Evolutionary conservation across 164 flowering plant genomes (phyloP).

Genomic region (Euptelea pleiosperma): DNA sequence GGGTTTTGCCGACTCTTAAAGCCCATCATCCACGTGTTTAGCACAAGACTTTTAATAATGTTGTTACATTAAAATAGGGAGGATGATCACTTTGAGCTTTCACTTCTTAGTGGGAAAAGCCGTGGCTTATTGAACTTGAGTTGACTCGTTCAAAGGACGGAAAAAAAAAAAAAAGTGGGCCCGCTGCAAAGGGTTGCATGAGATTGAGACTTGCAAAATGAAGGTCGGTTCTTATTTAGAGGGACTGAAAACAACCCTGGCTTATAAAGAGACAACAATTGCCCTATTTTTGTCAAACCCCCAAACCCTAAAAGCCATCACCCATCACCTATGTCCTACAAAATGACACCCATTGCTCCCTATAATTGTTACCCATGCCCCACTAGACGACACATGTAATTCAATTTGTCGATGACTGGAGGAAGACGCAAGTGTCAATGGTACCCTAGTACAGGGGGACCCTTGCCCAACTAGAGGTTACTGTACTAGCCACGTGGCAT

Average conservation of each 20-base stretch:
- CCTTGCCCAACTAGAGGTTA: no score
- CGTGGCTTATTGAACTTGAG: no score
- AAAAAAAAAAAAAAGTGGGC: conserved; percentile 3
- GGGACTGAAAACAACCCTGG: conserved; percentile 7
- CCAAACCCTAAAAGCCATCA: background rate
- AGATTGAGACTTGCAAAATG: background rate
- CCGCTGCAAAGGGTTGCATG: conserved; percentile 7
- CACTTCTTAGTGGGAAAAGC: background rate
- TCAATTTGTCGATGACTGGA: background rate
- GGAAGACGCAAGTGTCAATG: no score
- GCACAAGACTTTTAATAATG: conserved; percentile 2
- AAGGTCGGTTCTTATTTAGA: conserved; percentile 13
- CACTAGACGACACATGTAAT: background rate
- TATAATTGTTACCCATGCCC: no score
- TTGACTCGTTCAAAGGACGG: no score
- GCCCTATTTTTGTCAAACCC: conserved; percentile 12
- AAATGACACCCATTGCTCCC: background rate
- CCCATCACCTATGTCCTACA: conserved; percentile 1
- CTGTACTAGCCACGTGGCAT: no score
- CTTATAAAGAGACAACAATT: conserved; percentile 7
- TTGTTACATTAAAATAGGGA: background rate
- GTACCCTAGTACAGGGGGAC: no score
- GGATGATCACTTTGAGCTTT: background rate
- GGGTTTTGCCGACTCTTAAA: background rate
- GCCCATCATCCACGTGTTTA: conserved; percentile 21